Percentiles rank a stretch among this genome's conserved stretches.
These are phyloP conservation scores for Hanseniaspora guilliermondii DNA, from an alignment of 805 yeast genomes.

Conservation along the genomic window DNA sequence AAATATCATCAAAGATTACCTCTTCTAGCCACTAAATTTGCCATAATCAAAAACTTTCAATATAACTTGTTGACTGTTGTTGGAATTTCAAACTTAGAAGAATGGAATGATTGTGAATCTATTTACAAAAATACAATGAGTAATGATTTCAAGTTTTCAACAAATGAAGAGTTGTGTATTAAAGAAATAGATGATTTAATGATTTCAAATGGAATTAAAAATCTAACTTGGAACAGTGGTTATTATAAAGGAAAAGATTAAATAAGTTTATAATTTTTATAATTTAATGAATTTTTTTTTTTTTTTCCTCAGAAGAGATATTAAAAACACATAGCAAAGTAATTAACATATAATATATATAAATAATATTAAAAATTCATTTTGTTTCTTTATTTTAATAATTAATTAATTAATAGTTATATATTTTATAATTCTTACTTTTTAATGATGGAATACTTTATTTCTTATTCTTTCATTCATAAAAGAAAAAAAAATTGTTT, in stretches of 20 bases:
- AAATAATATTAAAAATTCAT: too few relatives aligned
- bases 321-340: too few relatives aligned
- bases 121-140: slow-evolving; percentile 40
- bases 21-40: slow-evolving; percentile 66
- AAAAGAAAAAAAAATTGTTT: too few relatives aligned
- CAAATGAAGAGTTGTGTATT: slow-evolving; percentile 35
- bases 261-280: too few relatives aligned
- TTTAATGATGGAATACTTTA: too few relatives aligned
- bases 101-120: slow-evolving; percentile 48
- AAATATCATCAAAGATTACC: slow-evolving; percentile 35
- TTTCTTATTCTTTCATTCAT: too few relatives aligned
- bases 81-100: slow-evolving; percentile 58
- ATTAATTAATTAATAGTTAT: too few relatives aligned
- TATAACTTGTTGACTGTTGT: slow-evolving; percentile 55
- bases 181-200: slow-evolving; percentile 34
- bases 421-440: too few relatives aligned
- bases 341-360: too few relatives aligned
- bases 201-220: slow-evolving; percentile 37
- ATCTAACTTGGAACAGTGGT: slow-evolving; percentile 56
- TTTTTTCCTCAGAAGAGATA: too few relatives aligned
- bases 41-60: slow-evolving; percentile 46
- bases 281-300: neutral
- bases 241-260: neutral
- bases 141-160: slow-evolving; percentile 27
- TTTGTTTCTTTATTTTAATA: too few relatives aligned